Conservation (phyloP, 2,329 filamentous ascomycete species). For the Tolypocladium nubicola region DNA sequence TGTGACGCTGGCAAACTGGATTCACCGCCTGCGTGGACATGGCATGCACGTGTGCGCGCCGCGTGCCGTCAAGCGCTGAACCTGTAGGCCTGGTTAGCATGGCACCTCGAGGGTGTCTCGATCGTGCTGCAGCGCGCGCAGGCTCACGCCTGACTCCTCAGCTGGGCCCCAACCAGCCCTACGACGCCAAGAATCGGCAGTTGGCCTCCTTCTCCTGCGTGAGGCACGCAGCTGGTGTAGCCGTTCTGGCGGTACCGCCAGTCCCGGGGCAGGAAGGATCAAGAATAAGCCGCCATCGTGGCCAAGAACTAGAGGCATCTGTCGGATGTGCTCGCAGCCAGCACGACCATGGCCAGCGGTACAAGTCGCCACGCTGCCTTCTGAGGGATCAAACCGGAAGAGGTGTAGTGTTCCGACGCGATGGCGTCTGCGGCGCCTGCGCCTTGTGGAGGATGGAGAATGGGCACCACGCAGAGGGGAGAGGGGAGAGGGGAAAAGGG, state of each 20-base stretch:
- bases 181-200: background rate
- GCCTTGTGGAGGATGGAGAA: background rate
- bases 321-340: background rate
- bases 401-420: background rate
- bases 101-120: background rate
- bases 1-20: background rate
- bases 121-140: background rate
- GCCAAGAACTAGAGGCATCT: background rate
- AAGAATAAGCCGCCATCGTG: background rate
- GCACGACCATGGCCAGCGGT: background rate
- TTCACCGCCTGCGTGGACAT: background rate
- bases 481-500: background rate
- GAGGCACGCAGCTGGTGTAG: background rate
- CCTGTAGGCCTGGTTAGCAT: background rate
- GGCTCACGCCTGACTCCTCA: background rate
- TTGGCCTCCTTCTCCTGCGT: background rate
- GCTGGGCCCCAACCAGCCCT: constrained; percentile 1
- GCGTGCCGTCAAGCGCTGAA: background rate
- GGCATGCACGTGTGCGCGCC: background rate
- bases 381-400: background rate
- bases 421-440: constrained; percentile 7
- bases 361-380: background rate
- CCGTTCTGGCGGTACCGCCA: background rate
- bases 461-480: background rate
- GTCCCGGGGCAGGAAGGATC: background rate